Evolutionary conservation across 2,329 filamentous ascomycete genomes (phyloP), one percentile per base, ranked within the genome.

Genomic region (Neoscytalidium dimidiatum): DNA sequence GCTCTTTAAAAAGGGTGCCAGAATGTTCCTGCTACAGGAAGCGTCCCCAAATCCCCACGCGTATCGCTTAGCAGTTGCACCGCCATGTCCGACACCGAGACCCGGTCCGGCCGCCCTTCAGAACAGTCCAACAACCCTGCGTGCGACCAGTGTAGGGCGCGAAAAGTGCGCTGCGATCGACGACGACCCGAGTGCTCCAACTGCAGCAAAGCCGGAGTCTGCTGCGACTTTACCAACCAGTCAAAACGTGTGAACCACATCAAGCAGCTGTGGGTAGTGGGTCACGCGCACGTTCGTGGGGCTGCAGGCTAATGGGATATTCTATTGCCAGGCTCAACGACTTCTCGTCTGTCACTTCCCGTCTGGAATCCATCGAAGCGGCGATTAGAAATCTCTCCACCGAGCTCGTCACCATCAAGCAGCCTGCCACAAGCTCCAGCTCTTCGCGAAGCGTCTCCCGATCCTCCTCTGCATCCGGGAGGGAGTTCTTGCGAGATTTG

Each of bases 141-240:
- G 28, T 52, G 49, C n/a, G 49, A 52, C 49, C 49, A 52, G 28
- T 52, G 49, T 29, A 21, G 49, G 9, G 49, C 49, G 17, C 31
- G 49, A 17, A 52, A 52, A 14, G 49, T 52, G 14, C 49, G 49
- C 17, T 52, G 49, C 49, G 49, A 52, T 33, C 49, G 49, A 21
- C 49, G 49, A 33, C 49, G 49, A 2, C 49, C 49, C 8, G 49
- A 52, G 49, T 52, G 49, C 19, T 52, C 49, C 28, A 52, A 52
- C 49, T 52, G 49, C 49, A 52, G 49, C 49, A 52, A 52, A 35
- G 28, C 49, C n/a, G 49, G 49, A 7, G 49, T 52, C 26, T 52
- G 49, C 49, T 52, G 49, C 29, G 49, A 29, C 49, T 52, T 52
- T 17, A 52, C 49, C 17, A 52, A 33, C 49, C 49, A 52, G 49